phyloP scores from a whole-genome alignment of 805 yeast species.

The Brettanomyces naardenensis region DNA sequence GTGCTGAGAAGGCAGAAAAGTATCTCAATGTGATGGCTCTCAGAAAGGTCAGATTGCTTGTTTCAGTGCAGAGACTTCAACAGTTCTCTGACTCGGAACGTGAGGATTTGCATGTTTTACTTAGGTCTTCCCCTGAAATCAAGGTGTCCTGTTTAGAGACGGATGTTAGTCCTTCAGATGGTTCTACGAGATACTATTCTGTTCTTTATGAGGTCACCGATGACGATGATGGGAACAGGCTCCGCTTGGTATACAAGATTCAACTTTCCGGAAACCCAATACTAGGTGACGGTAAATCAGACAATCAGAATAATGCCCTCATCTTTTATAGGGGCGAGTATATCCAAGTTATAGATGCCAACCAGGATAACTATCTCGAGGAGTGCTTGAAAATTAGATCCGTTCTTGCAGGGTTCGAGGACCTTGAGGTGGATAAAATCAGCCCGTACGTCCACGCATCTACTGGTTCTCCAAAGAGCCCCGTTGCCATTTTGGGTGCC shows the following conservation, averaged over 20 bases:
- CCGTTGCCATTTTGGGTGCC: conserved; percentile 92
- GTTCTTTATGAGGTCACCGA: conserved; percentile 55
- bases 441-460: conserved; percentile 33
- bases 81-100: conserved; percentile 57
- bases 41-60: conserved; percentile 71
- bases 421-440: conserved; percentile 35
- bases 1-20: conserved; percentile 40
- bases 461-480: conserved; percentile 36
- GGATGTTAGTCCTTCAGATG: conserved; percentile 35
- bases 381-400: conserved; percentile 89
- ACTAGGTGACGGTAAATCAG: conserved; percentile 93
- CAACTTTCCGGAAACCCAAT: conserved; percentile 89
- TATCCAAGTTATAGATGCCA: conserved; percentile 91
- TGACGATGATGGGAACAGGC: conserved; percentile 43
- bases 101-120: conserved; percentile 57
- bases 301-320: conserved; percentile 84
- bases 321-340: conserved; percentile 91
- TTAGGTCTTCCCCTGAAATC: conserved; percentile 66
- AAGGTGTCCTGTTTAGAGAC: conserved; percentile 48
- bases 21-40: conserved; percentile 68
- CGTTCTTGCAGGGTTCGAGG: conserved; percentile 81
- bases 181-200: conserved; percentile 42
- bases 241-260: conserved; percentile 47
- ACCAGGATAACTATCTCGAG: conserved; percentile 91
- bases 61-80: conserved; percentile 82